Percentiles rank a stretch among this genome's conserved stretches.
These are phyloP conservation scores for Xylaria sp. DNA, from an alignment of 2,329 filamentous ascomycete genomes.

Conservation along the genomic window DNA sequence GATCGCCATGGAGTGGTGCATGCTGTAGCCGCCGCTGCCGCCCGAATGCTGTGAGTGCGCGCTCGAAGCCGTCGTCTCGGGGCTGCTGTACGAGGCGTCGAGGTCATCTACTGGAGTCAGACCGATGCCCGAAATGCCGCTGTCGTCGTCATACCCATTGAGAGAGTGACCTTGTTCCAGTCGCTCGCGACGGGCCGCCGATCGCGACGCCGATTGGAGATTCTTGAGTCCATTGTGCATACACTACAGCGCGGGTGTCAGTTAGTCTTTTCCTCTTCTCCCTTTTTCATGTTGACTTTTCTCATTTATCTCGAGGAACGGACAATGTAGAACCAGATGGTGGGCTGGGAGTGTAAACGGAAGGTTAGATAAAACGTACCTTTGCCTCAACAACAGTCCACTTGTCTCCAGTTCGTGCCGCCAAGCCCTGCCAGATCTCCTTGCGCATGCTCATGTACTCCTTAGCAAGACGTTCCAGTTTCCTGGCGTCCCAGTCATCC, in stretches of 20 bases:
- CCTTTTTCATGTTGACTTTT: neutral
- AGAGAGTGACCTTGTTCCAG: conserved; percentile 60
- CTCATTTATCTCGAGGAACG: neutral
- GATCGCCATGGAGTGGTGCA: conserved; percentile 35
- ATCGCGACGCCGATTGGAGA: conserved; percentile 75
- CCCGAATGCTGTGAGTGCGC: conserved; percentile 51
- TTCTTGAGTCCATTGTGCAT: conserved; percentile 88
- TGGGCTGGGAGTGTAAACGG: neutral
- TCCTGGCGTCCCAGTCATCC: conserved; percentile 81
- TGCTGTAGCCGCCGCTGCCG: conserved; percentile 44
- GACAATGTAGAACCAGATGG: neutral
- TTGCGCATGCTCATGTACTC: conserved; percentile 83
- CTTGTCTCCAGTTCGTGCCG: conserved; percentile 80
- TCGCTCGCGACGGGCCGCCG: conserved; percentile 73
- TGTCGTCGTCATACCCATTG: conserved; percentile 73
- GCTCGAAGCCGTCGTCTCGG: conserved; percentile 60
- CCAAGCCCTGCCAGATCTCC: conserved; percentile 83
- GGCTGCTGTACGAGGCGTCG: conserved; percentile 67
- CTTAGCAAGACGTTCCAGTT: conserved; percentile 77
- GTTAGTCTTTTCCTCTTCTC: conserved; percentile 3
- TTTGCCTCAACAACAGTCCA: conserved; percentile 77
- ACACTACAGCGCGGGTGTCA: conserved; percentile 63
- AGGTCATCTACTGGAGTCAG: conserved; percentile 69
- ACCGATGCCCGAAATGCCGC: conserved; percentile 72
- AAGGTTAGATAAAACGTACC: conserved; percentile 54